A percentile compares a stretch with the other conserved stretches of the same genome.
phyloP scores from a whole-genome alignment of 768 basidiomycete species.

The Psilocybe sp. region DNA sequence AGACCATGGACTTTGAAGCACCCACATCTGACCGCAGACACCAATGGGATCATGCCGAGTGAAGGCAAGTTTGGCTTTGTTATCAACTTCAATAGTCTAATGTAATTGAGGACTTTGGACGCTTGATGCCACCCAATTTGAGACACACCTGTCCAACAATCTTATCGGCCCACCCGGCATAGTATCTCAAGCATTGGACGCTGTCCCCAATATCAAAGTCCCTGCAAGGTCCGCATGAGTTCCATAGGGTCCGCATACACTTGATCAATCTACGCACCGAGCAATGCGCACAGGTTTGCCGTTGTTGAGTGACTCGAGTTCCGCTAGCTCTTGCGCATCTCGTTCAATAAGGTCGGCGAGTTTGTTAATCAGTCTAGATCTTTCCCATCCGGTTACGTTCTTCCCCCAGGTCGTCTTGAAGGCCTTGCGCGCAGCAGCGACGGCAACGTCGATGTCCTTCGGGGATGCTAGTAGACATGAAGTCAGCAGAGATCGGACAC shows the following conservation, averaged over 20 bases:
- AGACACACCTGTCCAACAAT: conserved; percentile 71
- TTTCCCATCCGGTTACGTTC: conserved; percentile 79
- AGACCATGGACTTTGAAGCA: conserved; percentile 1
- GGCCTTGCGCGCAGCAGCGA: conserved; percentile 78
- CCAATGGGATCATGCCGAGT: conserved; percentile 89
- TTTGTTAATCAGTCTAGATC: conserved; percentile 78
- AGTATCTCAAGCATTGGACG: conserved; percentile 80
- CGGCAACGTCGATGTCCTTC: conserved; percentile 81
- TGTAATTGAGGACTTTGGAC: conserved; percentile 1
- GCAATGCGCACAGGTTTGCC: conserved; percentile 78
- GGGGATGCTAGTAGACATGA: conserved; percentile 43
- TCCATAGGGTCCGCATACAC: background rate
- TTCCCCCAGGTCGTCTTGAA: conserved; percentile 89
- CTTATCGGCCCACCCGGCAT: conserved; percentile 97
- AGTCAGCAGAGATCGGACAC: background rate
- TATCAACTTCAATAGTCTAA: conserved; percentile 78
- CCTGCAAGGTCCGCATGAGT: conserved; percentile 31
- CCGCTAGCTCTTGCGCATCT: conserved; percentile 77
- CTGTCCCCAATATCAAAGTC: conserved; percentile 81
- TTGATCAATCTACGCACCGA: conserved; percentile 20
- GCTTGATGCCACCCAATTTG: background rate
- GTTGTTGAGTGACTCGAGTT: conserved; percentile 85
- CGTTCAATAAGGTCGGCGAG: conserved; percentile 89
- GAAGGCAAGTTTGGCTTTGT: conserved; percentile 78
- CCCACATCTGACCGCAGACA: conserved; percentile 91